Conservation (phyloP, 2,329 filamentous ascomycete genomes). For the Fusarium lyarnte region DNA sequence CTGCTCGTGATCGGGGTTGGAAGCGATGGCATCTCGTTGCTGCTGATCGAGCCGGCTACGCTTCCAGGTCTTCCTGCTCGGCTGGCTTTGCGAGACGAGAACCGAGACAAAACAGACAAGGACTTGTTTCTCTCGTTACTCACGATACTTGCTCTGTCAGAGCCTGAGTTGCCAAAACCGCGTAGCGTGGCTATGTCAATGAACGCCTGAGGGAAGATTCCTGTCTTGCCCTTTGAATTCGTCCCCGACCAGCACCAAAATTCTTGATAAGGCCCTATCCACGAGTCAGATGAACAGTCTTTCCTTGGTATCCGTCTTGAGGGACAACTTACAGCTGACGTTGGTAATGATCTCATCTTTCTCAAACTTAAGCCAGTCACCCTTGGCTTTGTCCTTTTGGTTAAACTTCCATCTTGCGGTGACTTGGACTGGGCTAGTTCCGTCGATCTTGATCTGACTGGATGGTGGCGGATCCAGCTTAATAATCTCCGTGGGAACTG, state of each 20-base stretch:
- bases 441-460: slow-evolving; percentile 57
- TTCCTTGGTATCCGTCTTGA: neutral
- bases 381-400: slow-evolving; percentile 52
- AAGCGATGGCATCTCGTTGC: slow-evolving; percentile 41
- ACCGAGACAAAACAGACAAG: slow-evolving; percentile 47
- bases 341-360: slow-evolving; percentile 74
- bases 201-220: slow-evolving; percentile 62
- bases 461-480: slow-evolving; percentile 59
- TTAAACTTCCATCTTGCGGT: slow-evolving; percentile 64
- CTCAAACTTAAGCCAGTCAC: slow-evolving; percentile 68
- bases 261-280: slow-evolving; percentile 55
- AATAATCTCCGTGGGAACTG: slow-evolving; percentile 60
- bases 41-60: slow-evolving; percentile 47
- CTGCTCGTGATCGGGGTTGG: slow-evolving; percentile 23
- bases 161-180: slow-evolving; percentile 45
- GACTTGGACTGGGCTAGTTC: slow-evolving; percentile 58
- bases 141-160: slow-evolving; percentile 45
- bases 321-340: slow-evolving; percentile 61
- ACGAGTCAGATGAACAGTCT: slow-evolving; percentile 11
- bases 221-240: slow-evolving; percentile 62
- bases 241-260: slow-evolving; percentile 68
- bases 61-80: slow-evolving; percentile 46
- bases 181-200: slow-evolving; percentile 58
- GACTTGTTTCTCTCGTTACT: slow-evolving; percentile 50
- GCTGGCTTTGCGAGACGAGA: slow-evolving; percentile 47